Conservation (phyloP, 352 stramenopile species). For the Plasmopara viticola region DNA sequence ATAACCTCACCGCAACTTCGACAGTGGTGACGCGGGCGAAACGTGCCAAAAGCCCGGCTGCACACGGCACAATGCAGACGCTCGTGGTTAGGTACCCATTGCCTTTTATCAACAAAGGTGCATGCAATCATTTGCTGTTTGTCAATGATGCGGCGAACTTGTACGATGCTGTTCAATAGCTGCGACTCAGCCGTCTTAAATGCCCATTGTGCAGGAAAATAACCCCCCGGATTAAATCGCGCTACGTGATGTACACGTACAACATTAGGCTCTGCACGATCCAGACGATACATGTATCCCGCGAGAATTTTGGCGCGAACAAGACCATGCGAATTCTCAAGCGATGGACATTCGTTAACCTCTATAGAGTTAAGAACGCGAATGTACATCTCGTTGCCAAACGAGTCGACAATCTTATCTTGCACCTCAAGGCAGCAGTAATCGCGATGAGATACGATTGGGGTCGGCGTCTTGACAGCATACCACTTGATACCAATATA, state of each 20-base stretch:
- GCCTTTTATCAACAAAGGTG: conserved; percentile 75
- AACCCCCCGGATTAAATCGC: conserved; percentile 65
- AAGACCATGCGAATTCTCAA: conserved; percentile 81
- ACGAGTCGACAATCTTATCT: conserved; percentile 78
- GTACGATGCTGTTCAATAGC: conserved; percentile 67
- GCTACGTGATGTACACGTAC: conserved; percentile 76
- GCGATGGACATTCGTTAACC: conserved; percentile 68
- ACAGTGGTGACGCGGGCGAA: conserved; percentile 80
- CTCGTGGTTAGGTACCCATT: conserved; percentile 76
- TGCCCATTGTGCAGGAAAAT: conserved; percentile 74
- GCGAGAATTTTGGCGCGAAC: conserved; percentile 77
- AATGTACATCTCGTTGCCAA: conserved; percentile 82
- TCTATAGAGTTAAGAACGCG: conserved; percentile 79
- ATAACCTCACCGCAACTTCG: conserved; percentile 86
- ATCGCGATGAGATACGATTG: conserved; percentile 76
- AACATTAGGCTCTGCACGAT: conserved; percentile 60
- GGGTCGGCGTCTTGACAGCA: conserved; percentile 72
- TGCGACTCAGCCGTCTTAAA: conserved; percentile 83
- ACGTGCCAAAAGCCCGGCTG: conserved; percentile 62
- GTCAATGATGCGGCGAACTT: conserved; percentile 75
- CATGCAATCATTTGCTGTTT: conserved; percentile 84
- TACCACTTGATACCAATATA: conserved; percentile 89
- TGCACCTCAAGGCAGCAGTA: conserved; percentile 83
- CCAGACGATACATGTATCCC: conserved; percentile 72
- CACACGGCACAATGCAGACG: conserved; percentile 71